Evolutionary conservation across 2,329 filamentous ascomycete genomes (phyloP).

Genomic region (Aureobasidium sp.): DNA sequence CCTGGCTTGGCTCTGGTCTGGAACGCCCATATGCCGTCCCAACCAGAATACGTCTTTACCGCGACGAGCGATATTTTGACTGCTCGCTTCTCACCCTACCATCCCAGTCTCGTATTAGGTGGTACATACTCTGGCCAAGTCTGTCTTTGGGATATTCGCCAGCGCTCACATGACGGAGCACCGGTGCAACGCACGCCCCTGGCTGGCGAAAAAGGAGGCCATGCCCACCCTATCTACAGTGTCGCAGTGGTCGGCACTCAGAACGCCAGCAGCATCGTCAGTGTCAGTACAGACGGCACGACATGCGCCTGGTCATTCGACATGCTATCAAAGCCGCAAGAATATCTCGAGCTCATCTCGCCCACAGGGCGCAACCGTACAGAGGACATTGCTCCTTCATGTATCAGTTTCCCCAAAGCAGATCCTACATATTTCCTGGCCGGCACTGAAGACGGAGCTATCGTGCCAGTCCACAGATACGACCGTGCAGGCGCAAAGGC

Average conservation of each 20-base stretch:
- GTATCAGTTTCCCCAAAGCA: slow-evolving; percentile 86
- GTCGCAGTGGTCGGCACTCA: slow-evolving; percentile 95
- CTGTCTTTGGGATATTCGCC: slow-evolving; percentile 88
- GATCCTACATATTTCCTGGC: slow-evolving; percentile 98
- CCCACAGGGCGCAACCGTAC: slow-evolving; percentile 64
- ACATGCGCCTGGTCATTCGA: slow-evolving; percentile 97
- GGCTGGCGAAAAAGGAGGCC: slow-evolving; percentile 70
- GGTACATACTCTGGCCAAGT: slow-evolving; percentile 97
- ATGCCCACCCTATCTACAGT: slow-evolving; percentile 94
- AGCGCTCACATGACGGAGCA: slow-evolving; percentile 54
- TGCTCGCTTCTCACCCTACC: slow-evolving; percentile 97
- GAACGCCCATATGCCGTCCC: slow-evolving; percentile 91
- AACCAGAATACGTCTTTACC: slow-evolving; percentile 94
- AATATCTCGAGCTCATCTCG: slow-evolving; percentile 80
- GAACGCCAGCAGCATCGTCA: slow-evolving; percentile 98
- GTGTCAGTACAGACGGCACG: slow-evolving; percentile 90
- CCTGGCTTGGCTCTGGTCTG: slow-evolving; percentile 92
- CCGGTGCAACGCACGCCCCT: slow-evolving; percentile 95
- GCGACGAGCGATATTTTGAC: slow-evolving; percentile 92
- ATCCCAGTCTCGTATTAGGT: slow-evolving; percentile 91
- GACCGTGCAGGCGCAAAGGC: slow-evolving; percentile 96
- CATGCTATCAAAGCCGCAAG: slow-evolving; percentile 94
- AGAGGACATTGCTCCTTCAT: slow-evolving; percentile 90
- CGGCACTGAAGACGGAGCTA: slow-evolving; percentile 91
- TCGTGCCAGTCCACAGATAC: slow-evolving; percentile 94